Conservation (phyloP, 768 basidiomycete species). For the Trametes punicea region DNA sequence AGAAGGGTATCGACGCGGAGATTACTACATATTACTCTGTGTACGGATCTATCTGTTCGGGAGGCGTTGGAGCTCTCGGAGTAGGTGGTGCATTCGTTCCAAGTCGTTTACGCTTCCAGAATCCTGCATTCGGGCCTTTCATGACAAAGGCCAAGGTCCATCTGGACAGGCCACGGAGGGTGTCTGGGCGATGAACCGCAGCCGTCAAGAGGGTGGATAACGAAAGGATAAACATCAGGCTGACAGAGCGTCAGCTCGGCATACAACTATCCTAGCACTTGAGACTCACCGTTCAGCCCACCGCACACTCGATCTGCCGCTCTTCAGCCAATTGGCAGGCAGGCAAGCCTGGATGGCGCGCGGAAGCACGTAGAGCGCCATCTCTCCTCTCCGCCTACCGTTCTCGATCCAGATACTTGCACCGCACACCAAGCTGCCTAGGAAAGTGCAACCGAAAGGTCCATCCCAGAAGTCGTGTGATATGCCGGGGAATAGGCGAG, state of each 20-base stretch:
- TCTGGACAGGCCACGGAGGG: conserved; percentile 67
- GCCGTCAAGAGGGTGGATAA: conserved; percentile 64
- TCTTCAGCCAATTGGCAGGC: conserved; percentile 51
- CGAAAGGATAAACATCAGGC: conserved; percentile 58
- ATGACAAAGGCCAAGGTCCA: conserved; percentile 69
- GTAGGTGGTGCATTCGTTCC: conserved; percentile 13
- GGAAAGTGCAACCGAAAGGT: conserved; percentile 62
- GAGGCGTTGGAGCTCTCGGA: conserved; percentile 1
- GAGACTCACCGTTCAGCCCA: conserved; percentile 53
- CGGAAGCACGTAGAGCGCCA: conserved; percentile 76
- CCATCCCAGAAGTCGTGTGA: conserved; percentile 83
- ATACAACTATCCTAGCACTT: not conserved
- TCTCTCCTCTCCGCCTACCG: conserved; percentile 67
- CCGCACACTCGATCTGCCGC: conserved; percentile 38
- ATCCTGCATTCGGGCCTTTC: conserved; percentile 53
- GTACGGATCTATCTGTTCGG: not conserved
- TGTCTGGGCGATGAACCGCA: conserved; percentile 56
- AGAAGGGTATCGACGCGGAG: not conserved
- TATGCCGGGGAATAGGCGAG: conserved; percentile 59
- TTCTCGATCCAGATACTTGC: conserved; percentile 78
- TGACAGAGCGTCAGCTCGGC: conserved; percentile 25
- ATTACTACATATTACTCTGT: not conserved
- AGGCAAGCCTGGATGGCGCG: conserved; percentile 62
- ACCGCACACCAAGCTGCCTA: conserved; percentile 68
- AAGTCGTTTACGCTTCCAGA: conserved; percentile 42